Conservation (phyloP, 106 monocot genomes). For the Allium cepa region DNA sequence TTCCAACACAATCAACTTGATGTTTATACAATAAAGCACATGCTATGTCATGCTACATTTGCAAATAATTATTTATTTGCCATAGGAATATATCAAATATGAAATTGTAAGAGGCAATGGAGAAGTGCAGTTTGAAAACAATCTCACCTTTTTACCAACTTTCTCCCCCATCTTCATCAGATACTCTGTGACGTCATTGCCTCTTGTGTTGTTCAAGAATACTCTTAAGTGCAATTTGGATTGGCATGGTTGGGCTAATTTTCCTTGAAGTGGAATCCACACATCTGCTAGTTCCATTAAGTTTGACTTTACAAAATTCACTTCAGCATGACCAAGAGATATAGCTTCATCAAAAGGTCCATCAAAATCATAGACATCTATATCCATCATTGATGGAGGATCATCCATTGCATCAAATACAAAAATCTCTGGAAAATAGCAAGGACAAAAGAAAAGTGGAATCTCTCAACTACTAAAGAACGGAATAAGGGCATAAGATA, state of each 20-base stretch:
- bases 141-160: constrained; percentile 77
- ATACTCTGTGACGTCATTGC: constrained; percentile 59
- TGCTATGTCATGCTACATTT: no score
- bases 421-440: constrained; percentile 63
- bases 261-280: constrained; percentile 88
- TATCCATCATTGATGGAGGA: constrained; percentile 73
- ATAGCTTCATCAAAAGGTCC: constrained; percentile 84
- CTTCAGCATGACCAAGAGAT: constrained; percentile 82
- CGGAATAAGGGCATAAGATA: no score
- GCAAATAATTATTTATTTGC: no score
- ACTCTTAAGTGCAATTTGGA: constrained; percentile 78
- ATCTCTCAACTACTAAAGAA: no score
- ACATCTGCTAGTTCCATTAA: constrained; percentile 70
- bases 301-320: constrained; percentile 78
- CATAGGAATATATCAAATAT: no score
- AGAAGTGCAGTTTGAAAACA: no score
- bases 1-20: no score
- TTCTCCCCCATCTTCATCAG: constrained; percentile 83
- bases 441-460: not conserved
- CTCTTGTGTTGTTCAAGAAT: constrained; percentile 74
- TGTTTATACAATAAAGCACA: no score
- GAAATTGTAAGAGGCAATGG: no score
- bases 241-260: constrained; percentile 76
- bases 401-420: constrained; percentile 96
- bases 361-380: constrained; percentile 90